Percentiles rank a stretch among this genome's conserved stretches.
Evolutionary conservation across 208 protist genomes (phyloP).

Genomic region (Trichomonas gallinae): DNA sequence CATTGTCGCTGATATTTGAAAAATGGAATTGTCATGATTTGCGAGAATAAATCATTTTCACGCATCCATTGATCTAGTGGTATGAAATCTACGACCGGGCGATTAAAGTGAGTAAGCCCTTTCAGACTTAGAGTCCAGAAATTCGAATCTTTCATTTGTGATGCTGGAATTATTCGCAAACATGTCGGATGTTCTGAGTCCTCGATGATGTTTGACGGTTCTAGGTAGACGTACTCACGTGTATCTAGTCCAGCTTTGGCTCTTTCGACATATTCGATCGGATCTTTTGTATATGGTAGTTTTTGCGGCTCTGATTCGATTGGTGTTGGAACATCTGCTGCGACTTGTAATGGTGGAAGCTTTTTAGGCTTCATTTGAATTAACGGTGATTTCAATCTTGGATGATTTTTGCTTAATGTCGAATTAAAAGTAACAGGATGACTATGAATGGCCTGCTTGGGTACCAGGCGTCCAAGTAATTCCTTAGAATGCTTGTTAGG

Average conservation of each 20-base stretch:
- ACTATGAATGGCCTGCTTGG: neutral
- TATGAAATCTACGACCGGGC: neutral
- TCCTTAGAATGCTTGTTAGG: neutral
- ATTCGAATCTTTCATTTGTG: neutral
- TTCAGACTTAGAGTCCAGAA: neutral
- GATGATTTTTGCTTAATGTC: neutral
- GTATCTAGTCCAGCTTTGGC: neutral
- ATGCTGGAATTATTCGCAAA: neutral
- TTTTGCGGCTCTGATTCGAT: neutral
- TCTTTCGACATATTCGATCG: neutral
- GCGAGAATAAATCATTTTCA: neutral
- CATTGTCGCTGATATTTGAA: neutral
- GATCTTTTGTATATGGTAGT: neutral
- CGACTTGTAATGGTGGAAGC: neutral
- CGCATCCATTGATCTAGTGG: neutral
- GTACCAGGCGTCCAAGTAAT: neutral
- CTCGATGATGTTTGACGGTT: neutral
- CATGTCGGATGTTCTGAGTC: neutral
- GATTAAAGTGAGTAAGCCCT: neutral
- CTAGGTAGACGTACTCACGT: neutral
- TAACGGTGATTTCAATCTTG: neutral
- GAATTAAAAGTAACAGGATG: neutral
- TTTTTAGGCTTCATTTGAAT: neutral
- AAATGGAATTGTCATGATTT: slow-evolving; percentile 5
- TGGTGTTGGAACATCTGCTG: neutral